Percentiles rank a stretch among this genome's conserved stretches.
Conservation (phyloP, 176 grass and related monocot genomes). For the bread wheat (Triticum aestivum) region DNA sequence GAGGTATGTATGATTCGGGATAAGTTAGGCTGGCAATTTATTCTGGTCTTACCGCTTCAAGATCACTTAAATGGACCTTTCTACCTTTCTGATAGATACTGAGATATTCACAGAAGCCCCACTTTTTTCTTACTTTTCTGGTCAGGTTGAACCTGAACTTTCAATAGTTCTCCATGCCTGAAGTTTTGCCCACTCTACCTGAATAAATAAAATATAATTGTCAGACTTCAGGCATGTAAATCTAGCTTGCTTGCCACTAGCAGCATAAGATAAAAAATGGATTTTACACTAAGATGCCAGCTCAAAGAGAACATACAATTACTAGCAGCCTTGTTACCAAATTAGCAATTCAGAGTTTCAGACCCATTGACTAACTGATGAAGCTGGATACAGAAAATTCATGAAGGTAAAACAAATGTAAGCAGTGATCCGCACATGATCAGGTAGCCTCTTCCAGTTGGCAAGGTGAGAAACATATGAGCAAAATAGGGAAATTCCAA, state of each 20-base stretch:
- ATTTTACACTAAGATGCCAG: neutral
- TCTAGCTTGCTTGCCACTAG: neutral
- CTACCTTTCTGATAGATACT: slow-evolving; percentile 2
- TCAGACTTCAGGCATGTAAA: neutral
- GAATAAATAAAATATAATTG: neutral
- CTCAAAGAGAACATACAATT: neutral
- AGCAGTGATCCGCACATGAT: neutral
- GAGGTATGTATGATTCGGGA: slow-evolving; percentile 1
- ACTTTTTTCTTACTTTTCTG: neutral
- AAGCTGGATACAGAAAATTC: neutral
- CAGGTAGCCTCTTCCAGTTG: slow-evolving; percentile 1
- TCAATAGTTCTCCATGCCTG: neutral
- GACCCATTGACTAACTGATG: neutral
- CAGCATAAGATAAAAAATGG: neutral
- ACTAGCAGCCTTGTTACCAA: neutral
- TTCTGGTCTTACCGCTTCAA: slow-evolving; percentile 15
- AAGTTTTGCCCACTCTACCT: neutral
- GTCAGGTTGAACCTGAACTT: neutral
- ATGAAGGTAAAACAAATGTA: neutral
- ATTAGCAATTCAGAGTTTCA: neutral
- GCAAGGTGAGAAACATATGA: neutral
- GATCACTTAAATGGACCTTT: slow-evolving; percentile 19
- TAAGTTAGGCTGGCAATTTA: slow-evolving; percentile 19
- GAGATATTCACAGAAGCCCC: neutral
- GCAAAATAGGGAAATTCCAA: neutral